These are phyloP conservation scores for Prunella vulgaris DNA, from an alignment of 257 asterid genomes.

Conservation along the genomic window DNA sequence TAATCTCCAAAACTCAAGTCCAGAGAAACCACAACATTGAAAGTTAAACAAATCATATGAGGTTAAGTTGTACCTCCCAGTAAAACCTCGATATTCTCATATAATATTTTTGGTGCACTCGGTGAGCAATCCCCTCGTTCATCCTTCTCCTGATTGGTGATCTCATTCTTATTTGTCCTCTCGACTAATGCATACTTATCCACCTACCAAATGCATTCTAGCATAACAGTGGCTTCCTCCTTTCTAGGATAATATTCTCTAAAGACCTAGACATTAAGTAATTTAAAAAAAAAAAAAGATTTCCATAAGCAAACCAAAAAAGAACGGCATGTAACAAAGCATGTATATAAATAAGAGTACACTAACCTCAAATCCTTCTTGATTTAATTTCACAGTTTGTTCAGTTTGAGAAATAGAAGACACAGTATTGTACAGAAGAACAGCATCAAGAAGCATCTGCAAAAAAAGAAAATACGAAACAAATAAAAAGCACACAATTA, in stretches of 20 bases:
- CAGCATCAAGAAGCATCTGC: slow-evolving; percentile 84
- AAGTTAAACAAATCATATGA: neutral
- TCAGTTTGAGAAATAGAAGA: slow-evolving; percentile 65
- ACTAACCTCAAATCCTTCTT: slow-evolving; percentile 76
- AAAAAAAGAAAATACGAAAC: slow-evolving; percentile 7
- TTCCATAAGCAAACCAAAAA: slow-evolving; percentile 18
- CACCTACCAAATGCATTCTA: slow-evolving; percentile 66
- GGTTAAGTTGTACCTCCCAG: slow-evolving; percentile 65
- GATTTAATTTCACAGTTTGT: slow-evolving; percentile 63
- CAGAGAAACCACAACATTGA: neutral
- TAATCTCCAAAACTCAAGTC: neutral
- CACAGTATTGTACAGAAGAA: slow-evolving; percentile 50
- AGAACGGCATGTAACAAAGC: neutral
- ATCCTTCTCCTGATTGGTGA: slow-evolving; percentile 36
- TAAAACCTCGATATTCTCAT: slow-evolving; percentile 55
- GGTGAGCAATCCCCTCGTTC: slow-evolving; percentile 23
- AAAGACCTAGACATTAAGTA: slow-evolving; percentile 47
- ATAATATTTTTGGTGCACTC: slow-evolving; percentile 41
- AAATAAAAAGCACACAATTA: slow-evolving; percentile 2
- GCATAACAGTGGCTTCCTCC: slow-evolving; percentile 35
- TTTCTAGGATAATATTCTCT: slow-evolving; percentile 77
- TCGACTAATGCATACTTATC: slow-evolving; percentile 68
- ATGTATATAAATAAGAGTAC: neutral
- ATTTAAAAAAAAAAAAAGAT: slow-evolving; percentile 7
- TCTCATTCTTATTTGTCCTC: slow-evolving; percentile 36